Percentiles rank a stretch among this genome's conserved stretches.
These are phyloP conservation scores for Xylariaceae sp. DNA, from an alignment of 2,329 filamentous ascomycete genomes.

Conservation along the genomic window DNA sequence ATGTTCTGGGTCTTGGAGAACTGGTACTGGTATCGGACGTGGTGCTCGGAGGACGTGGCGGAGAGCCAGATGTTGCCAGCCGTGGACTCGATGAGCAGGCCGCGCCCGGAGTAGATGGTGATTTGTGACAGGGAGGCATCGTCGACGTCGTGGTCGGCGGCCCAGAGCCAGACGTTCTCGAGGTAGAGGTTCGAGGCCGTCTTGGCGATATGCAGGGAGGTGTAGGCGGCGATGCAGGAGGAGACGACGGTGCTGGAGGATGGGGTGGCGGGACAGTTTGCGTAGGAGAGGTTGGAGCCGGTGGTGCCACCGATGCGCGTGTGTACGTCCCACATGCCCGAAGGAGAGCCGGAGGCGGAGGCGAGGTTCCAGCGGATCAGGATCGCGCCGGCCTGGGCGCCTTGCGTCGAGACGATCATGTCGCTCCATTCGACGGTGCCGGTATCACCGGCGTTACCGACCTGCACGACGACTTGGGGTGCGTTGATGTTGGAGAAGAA, in stretches of 20 bases:
- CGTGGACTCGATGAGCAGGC: slow-evolving; percentile 42
- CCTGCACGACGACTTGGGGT: slow-evolving; percentile 53
- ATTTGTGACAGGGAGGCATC: slow-evolving; percentile 38
- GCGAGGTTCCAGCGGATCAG: slow-evolving; percentile 62
- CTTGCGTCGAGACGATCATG: slow-evolving; percentile 58
- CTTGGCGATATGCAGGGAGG: slow-evolving; percentile 38
- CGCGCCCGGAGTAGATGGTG: slow-evolving; percentile 45
- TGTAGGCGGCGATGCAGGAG: slow-evolving; percentile 38
- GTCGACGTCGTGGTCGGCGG: slow-evolving; percentile 47
- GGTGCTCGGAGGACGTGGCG: slow-evolving; percentile 63
- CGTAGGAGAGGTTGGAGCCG: slow-evolving; percentile 63
- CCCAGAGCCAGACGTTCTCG: slow-evolving; percentile 43
- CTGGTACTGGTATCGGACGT: slow-evolving; percentile 64
- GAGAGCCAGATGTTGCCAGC: slow-evolving; percentile 53
- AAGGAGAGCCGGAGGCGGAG: slow-evolving; percentile 29
- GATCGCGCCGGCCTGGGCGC: slow-evolving; percentile 54
- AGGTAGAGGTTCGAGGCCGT: slow-evolving; percentile 33
- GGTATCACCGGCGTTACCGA: slow-evolving; percentile 51
- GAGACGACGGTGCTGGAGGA: slow-evolving; percentile 21
- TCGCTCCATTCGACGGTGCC: slow-evolving; percentile 61
- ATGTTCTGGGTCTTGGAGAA: slow-evolving; percentile 56
- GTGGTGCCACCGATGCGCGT: slow-evolving; percentile 69
- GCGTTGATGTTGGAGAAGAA: slow-evolving; percentile 44
- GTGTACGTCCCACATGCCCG: slow-evolving; percentile 72
- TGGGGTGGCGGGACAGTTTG: slow-evolving; percentile 52